Percentiles rank a stretch among this genome's conserved stretches.
Evolutionary conservation across 208 protist genomes (phyloP).

Genomic region (Leishmania tarentolae): DNA sequence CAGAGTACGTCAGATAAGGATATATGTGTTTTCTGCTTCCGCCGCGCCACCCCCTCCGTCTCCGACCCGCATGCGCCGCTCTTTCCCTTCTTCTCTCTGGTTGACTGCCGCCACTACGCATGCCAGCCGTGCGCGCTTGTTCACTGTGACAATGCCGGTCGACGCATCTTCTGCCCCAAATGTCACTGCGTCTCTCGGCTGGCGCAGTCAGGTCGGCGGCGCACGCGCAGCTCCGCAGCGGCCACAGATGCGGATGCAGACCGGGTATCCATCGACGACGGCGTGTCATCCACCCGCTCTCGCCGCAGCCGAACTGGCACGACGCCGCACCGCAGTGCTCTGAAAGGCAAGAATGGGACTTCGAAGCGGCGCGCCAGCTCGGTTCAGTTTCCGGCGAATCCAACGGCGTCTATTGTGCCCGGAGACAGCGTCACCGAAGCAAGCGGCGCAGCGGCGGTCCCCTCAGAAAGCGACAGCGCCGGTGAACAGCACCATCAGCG

Average conservation of each 20-base stretch:
- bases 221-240: conserved; percentile 34
- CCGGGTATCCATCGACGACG: conserved; percentile 74
- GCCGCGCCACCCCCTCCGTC: conserved; percentile 39
- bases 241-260: not conserved
- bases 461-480: not conserved
- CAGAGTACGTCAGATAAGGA: conserved; percentile 32
- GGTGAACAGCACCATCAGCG: not conserved
- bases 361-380: conserved; percentile 57
- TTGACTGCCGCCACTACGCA: conserved; percentile 89
- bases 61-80: conserved; percentile 78
- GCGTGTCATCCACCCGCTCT: conserved; percentile 65
- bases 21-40: conserved; percentile 71
- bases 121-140: conserved; percentile 91
- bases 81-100: conserved; percentile 89
- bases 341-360: conserved; percentile 36
- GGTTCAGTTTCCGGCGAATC: conserved; percentile 60
- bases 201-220: conserved; percentile 69
- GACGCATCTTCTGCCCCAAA: conserved; percentile 67
- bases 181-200: conserved; percentile 82
- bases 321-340: conserved; percentile 45
- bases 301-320: conserved; percentile 30
- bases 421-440: conserved; percentile 3
- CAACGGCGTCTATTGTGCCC: conserved; percentile 23
- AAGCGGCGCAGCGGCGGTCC: conserved; percentile 1
- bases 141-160: conserved; percentile 76